Conservation (phyloP, 2,329 filamentous ascomycete genomes). For the Talaromyces sp. region DNA sequence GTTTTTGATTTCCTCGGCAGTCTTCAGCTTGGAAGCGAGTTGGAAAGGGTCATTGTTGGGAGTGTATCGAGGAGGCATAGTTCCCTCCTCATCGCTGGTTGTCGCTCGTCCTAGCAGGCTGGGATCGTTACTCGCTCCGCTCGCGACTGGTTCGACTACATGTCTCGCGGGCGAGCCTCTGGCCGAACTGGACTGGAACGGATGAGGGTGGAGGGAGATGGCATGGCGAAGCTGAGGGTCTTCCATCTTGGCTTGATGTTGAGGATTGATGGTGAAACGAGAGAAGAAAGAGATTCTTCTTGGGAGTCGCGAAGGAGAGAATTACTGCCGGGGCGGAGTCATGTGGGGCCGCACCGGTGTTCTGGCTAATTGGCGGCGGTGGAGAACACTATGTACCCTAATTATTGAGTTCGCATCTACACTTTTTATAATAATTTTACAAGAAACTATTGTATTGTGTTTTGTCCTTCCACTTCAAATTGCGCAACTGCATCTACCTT, state of each 20-base stretch:
- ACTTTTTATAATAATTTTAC: neutral
- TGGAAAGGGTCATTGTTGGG: conserved; percentile 74
- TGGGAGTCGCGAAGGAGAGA: neutral
- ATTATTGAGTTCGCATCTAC: neutral
- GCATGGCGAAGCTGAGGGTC: conserved; percentile 13
- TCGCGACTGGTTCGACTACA: conserved; percentile 26
- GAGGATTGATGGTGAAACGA: neutral
- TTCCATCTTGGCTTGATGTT: conserved; percentile 8
- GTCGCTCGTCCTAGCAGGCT: neutral
- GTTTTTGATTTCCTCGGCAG: conserved; percentile 66
- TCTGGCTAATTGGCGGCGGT: neutral
- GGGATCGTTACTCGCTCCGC: conserved; percentile 26
- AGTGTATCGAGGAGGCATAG: conserved; percentile 52
- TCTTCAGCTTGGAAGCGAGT: conserved; percentile 73
- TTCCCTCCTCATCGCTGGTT: conserved; percentile 43
- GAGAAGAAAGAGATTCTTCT: too few species aligned
- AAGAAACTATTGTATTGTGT: too few species aligned
- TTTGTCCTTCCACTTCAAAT: neutral
- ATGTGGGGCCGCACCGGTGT: neutral
- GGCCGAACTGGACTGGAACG: conserved; percentile 10
- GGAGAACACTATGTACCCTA: neutral
- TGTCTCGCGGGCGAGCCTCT: conserved; percentile 8
- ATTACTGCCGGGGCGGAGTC: neutral
- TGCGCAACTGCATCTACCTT: neutral
- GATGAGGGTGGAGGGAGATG: conserved; percentile 17